phyloP scores from a whole-genome alignment of 2,329 filamentous ascomycete species.

The Zymoseptoria tritici region DNA sequence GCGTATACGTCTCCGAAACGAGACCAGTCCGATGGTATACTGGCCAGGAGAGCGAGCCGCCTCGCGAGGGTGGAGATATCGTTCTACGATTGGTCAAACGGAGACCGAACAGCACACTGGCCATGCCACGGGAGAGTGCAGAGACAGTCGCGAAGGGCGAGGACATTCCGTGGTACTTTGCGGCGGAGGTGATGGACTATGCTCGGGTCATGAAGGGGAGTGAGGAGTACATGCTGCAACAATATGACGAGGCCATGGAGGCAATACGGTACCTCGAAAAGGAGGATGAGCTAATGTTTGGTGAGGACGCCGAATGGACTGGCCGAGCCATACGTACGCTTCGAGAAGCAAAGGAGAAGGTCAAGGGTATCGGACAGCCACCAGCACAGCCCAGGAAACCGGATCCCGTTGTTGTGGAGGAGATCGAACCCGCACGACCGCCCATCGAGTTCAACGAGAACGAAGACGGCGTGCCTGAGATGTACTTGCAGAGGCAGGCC shows the following conservation, averaged over 20 bases:
- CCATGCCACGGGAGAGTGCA: conserved; percentile 74
- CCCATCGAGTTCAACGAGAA: conserved; percentile 41
- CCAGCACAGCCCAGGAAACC: conserved; percentile 48
- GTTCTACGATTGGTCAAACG: conserved; percentile 80
- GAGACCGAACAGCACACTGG: conserved; percentile 72
- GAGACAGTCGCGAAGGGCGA: conserved; percentile 62
- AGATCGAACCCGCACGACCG: conserved; percentile 31
- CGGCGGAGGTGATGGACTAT: conserved; percentile 89
- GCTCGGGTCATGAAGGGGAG: conserved; percentile 93
- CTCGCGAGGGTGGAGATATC: conserved; percentile 79
- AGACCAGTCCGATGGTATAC: conserved; percentile 84
- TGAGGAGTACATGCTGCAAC: conserved; percentile 73
- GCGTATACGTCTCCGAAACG: conserved; percentile 83
- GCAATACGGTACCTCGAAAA: conserved; percentile 69
- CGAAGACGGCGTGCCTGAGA: conserved; percentile 42
- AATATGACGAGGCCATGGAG: conserved; percentile 72
- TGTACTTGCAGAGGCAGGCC: conserved; percentile 36
- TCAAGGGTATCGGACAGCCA: conserved; percentile 60
- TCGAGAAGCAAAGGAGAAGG: conserved; percentile 65
- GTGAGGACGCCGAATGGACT: conserved; percentile 88
- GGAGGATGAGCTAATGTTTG: conserved; percentile 87
- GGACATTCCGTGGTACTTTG: conserved; percentile 90
- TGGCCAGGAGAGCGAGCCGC: conserved; percentile 75
- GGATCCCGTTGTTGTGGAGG: conserved; percentile 17
- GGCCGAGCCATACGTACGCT: conserved; percentile 73